Base-by-base conservation (phyloP, 176 grass and related monocot genomes). In the Rhynchospora breviuscula region DNA sequence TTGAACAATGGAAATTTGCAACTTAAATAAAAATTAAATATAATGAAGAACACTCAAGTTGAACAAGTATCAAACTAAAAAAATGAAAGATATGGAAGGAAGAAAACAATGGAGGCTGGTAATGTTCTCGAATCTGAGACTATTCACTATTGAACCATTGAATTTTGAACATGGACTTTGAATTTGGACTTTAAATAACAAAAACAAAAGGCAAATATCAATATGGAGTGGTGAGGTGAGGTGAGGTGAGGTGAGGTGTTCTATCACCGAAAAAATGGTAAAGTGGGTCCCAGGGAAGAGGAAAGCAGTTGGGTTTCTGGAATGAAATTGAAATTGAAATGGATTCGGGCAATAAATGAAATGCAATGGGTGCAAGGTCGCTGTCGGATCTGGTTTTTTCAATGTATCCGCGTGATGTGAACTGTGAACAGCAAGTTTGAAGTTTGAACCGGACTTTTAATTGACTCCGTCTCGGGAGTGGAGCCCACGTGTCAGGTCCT, bases 341-440 rank as follows among this genome's bases (percentile, higher is more conserved):
- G 73, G 51, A 77, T 78, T 78, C 73, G 73, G 73, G 73, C 23
- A 78, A 33, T 78, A 78, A 78, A 77, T 77, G 35, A 40, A 1
- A 29, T 29, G 26, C n/a, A 29, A 40, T 40, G 35, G 35, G 35
- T 40, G 49, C 23, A 0, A 15, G 21, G 72, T 76, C 73, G 2
- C 49, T 56, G 6, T 31, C 5, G 72, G 72, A 54, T 22, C 72
- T 7, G 22, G 47, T 17, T 54, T 70, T 70, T 25, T 75, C 46
- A 52, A 74, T 21, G 46, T 53, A 31, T 31, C 48, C 72, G 48
- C 11, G 1, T 76, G 72, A 76, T 76, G 72, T 46, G 11, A 53
- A 75, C 71, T 53, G 72, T 21, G 10, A 52, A 74, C 70, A 75
- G 1, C 69, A 21, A 29, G 25, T 15, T 76, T 26, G 48, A 66